Base-by-base conservation (phyloP, 192 early-diverging fungal species). In the Linnemannia schmuckeri region DNA sequence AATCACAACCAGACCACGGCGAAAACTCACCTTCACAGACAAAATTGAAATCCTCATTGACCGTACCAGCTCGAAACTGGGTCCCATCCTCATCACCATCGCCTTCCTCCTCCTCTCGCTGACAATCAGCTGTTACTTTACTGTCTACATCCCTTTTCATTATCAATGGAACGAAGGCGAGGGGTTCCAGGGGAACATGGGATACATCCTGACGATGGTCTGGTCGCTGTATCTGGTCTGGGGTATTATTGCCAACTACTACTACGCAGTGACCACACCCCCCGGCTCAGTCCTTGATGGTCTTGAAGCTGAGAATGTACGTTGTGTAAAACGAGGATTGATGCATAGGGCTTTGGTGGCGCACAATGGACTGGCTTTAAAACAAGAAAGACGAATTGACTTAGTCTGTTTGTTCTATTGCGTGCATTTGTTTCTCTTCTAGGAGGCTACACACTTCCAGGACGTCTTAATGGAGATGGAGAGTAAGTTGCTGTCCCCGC, bases 201-300 rank as follows among this genome's bases (percentile, higher is more conserved):
- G 74, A 13, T 91, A 90, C 54, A 68, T 79, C 42, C 2, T 46
- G 24, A 78, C 77, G 22, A 74, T 85, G 75, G n/a, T 80, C 70
- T 85, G 79, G 79, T 91, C 90, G 33, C 27, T 89, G 13, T 93
- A 93, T 66, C 79, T 93, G 54, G 82, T 92, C 33, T 90, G 87
- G 74, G 89, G 90, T 71, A 90, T 92, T 57, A 61, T 84, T 38
- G 91, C 90, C 77, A 89, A 93, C 70, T 93, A 93, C 49, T 93
- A 92, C 70, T 92, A 91, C 87, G 91, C 92, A 2, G 81, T 93
- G 22, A 83, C 66, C 38, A 93, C 92, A n/a, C 88, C 85, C 9
- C 92, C 92, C n/a, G 92, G 92, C 35, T 83, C 79, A 46, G 82
- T 90, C 17, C 71, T 89, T 24, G 87, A 80, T 79, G 73, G 78